Conservation (phyloP, 1,284 basidiomycete species). For the Ceratobasidium sp. region DNA sequence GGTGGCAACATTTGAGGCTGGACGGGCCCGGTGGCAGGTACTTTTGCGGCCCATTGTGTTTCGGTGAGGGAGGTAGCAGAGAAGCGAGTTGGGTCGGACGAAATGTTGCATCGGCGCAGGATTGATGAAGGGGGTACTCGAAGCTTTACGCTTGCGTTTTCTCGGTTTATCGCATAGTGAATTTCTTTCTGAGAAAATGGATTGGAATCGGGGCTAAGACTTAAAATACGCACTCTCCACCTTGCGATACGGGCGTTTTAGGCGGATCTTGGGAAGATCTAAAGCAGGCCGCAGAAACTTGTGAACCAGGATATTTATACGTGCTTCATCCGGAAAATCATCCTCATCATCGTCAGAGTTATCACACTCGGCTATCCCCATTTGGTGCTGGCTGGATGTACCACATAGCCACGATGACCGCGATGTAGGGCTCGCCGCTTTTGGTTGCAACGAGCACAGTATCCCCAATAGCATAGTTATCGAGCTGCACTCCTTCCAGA, state of each 20-base stretch:
- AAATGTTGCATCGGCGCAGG: conserved; percentile 43
- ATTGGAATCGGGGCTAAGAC: not conserved
- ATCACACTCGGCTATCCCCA: conserved; percentile 3
- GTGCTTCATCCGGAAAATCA: conserved; percentile 39
- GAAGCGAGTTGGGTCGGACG: conserved; percentile 29
- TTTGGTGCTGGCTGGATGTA: conserved; percentile 28
- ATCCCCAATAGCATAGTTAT: conserved; percentile 48
- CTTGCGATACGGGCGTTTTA: conserved; percentile 42
- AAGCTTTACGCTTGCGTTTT: conserved; percentile 35
- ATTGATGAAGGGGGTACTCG: conserved; percentile 45
- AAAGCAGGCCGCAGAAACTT: conserved; percentile 46
- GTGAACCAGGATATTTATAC: conserved; percentile 44
- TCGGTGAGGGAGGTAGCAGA: conserved; percentile 24
- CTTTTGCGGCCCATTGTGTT: conserved; percentile 15
- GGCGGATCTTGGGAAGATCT: conserved; percentile 48
- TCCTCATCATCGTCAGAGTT: conserved; percentile 19
- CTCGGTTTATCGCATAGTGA: conserved; percentile 46
- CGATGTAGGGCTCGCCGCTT: conserved; percentile 44
- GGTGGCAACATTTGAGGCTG: conserved; percentile 30
- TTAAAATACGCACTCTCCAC: conserved; percentile 19
- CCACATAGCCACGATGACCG: conserved; percentile 48
- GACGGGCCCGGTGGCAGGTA: not conserved
- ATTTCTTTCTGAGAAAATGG: conserved; percentile 47
- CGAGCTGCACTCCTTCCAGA: conserved; percentile 33
- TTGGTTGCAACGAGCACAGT: conserved; percentile 46